Evolutionary conservation across 192 early-diverging fungal genomes (phyloP).

Genomic region (Coemansia sp.): DNA sequence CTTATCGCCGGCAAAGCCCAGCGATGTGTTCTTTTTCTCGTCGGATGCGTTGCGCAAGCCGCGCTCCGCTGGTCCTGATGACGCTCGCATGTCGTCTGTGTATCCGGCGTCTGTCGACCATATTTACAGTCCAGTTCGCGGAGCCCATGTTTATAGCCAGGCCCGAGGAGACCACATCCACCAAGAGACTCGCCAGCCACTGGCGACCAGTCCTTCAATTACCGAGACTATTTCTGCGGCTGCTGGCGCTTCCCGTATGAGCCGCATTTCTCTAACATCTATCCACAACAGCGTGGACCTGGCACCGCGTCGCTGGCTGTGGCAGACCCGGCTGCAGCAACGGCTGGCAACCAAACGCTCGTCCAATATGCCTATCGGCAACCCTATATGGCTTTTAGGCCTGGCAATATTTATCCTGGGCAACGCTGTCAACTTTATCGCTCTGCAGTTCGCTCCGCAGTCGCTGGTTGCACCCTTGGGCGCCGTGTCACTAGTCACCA

Average conservation of each 20-base stretch:
- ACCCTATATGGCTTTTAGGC: constrained; percentile 62
- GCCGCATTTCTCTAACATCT: neutral
- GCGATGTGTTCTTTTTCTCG: constrained; percentile 22
- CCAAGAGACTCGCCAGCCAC: neutral
- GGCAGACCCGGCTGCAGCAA: neutral
- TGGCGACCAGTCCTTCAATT: neutral
- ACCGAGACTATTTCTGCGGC: neutral
- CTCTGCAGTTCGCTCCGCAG: constrained; percentile 78
- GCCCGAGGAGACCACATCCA: neutral
- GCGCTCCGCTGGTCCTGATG: neutral
- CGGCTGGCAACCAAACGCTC: neutral
- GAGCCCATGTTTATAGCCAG: neutral
- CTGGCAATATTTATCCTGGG: constrained; percentile 70
- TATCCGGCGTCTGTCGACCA: neutral
- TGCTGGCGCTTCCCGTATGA: neutral
- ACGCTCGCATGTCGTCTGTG: neutral
- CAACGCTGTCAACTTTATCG: constrained; percentile 70
- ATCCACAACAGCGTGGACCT: neutral
- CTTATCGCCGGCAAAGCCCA: constrained; percentile 8
- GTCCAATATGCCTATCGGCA: constrained; percentile 28
- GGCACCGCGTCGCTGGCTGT: neutral
- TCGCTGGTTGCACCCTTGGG: constrained; percentile 78
- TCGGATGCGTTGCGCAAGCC: constrained; percentile 8
- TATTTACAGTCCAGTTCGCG: neutral
- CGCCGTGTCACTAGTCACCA: constrained; percentile 74